phyloP scores from a whole-genome alignment of 2,329 filamentous ascomycete species.

The Xylariomycetidae sp. region DNA sequence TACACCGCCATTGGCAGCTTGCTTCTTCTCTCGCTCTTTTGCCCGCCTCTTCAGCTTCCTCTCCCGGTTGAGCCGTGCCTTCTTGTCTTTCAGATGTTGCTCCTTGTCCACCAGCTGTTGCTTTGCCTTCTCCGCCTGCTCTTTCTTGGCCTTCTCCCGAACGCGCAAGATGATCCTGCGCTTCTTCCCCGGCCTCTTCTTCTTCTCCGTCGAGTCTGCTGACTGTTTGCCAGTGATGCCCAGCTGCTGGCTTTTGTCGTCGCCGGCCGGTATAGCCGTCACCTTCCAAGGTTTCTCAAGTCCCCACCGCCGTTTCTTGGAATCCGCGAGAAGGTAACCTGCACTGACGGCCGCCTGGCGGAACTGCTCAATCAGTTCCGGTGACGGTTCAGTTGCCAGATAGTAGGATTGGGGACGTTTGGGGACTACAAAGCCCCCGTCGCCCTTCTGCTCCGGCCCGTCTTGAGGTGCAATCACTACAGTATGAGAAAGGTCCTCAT shows the following conservation, averaged over 20 bases:
- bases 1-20: slow-evolving; percentile 24
- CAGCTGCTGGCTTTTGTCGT: slow-evolving; percentile 12
- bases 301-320: slow-evolving; percentile 46
- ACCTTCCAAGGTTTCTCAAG: slow-evolving; percentile 57
- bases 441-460: slow-evolving; percentile 28
- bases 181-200: slow-evolving; percentile 51
- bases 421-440: slow-evolving; percentile 33
- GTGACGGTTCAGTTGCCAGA: slow-evolving; percentile 33
- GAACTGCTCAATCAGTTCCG: slow-evolving; percentile 33
- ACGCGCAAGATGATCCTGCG: slow-evolving; percentile 45
- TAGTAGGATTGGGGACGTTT: slow-evolving; percentile 44
- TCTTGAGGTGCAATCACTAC: slow-evolving; percentile 43
- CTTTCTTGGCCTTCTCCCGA: slow-evolving; percentile 35
- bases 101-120: slow-evolving; percentile 43
- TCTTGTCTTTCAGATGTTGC: slow-evolving; percentile 53
- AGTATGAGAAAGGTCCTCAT: slow-evolving; percentile 37
- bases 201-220: slow-evolving; percentile 19
- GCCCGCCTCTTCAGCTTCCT: slow-evolving; percentile 54
- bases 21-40: slow-evolving; percentile 52
- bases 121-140: slow-evolving; percentile 33
- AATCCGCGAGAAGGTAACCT: slow-evolving; percentile 42
- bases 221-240: neutral
- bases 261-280: slow-evolving; percentile 34
- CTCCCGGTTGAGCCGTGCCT: slow-evolving; percentile 53
- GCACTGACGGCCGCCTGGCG: slow-evolving; percentile 42